Evolutionary conservation across 345 rosid species (phyloP).

Genomic region (Sisymbrium irio): DNA sequence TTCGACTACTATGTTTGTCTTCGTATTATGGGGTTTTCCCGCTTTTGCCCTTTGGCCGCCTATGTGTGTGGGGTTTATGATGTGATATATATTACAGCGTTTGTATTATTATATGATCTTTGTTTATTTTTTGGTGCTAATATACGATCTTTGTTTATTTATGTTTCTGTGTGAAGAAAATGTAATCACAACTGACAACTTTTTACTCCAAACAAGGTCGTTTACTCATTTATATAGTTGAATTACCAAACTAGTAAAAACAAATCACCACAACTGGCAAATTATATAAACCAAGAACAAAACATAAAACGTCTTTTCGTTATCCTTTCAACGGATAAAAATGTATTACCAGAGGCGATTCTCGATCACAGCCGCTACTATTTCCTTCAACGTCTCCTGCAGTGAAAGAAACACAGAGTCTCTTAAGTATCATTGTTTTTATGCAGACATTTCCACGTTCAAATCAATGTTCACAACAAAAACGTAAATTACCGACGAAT

Average conservation of each 20-base stretch:
- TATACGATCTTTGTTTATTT: not conserved
- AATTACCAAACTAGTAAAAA: not conserved
- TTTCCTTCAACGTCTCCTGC: conserved; percentile 81
- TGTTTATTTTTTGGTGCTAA: too few relatives aligned
- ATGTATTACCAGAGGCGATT: conserved; percentile 62
- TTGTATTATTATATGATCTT: not conserved
- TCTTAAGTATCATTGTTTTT: not conserved
- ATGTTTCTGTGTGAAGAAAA: not conserved
- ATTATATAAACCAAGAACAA: not conserved
- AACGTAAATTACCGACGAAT: conserved; percentile 55
- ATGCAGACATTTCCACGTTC: not conserved
- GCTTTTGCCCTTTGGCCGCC: conserved; percentile 7
- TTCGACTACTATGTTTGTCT: not conserved
- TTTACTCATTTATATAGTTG: not conserved
- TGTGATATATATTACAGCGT: conserved; percentile 1
- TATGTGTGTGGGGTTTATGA: conserved; percentile 14
- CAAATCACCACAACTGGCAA: not conserved
- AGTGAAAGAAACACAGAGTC: not conserved
- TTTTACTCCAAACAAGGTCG: not conserved
- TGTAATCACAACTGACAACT: not conserved
- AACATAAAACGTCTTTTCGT: not conserved
- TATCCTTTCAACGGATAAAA: not conserved
- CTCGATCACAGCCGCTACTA: conserved; percentile 62
- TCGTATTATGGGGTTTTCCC: conserved; percentile 1
- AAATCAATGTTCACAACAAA: not conserved